phyloP scores from a whole-genome alignment of 441 rosid species.

The Kokia cookei region DNA sequence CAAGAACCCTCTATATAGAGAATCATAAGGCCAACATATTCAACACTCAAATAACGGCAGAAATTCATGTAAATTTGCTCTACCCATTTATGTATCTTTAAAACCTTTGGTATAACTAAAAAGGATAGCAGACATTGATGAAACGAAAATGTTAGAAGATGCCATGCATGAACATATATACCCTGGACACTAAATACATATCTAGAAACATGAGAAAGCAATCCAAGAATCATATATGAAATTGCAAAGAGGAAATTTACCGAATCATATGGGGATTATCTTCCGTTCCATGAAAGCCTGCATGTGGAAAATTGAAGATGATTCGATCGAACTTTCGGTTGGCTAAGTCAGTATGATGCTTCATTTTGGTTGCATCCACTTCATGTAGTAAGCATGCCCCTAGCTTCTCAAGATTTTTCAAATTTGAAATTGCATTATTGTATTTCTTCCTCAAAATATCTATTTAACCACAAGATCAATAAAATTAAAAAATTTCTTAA shows the following conservation, averaged over 20 bases:
- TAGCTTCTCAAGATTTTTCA: constrained; percentile 19
- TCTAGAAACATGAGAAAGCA: neutral
- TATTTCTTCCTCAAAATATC: constrained; percentile 34
- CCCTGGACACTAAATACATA: neutral
- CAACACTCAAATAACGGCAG: neutral
- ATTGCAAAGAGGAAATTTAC: neutral
- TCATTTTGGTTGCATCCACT: constrained; percentile 53
- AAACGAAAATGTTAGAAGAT: neutral
- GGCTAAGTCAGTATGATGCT: constrained; percentile 16
- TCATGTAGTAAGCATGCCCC: constrained; percentile 40
- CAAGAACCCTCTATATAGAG: neutral
- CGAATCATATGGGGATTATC: neutral
- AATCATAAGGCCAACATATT: neutral
- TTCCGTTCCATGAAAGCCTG: neutral
- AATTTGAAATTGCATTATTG: constrained; percentile 36
- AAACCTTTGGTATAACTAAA: neutral
- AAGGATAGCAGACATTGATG: neutral
- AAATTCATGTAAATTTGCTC: neutral
- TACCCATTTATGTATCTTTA: neutral
- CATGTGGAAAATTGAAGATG: neutral
- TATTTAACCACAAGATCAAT: constrained; percentile 4
- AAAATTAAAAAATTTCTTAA: neutral
- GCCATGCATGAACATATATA: neutral
- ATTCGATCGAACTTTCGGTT: constrained; percentile 32
- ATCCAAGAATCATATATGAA: neutral